Conservation (phyloP, 305 asterid species). For the Plantago coronopus region DNA sequence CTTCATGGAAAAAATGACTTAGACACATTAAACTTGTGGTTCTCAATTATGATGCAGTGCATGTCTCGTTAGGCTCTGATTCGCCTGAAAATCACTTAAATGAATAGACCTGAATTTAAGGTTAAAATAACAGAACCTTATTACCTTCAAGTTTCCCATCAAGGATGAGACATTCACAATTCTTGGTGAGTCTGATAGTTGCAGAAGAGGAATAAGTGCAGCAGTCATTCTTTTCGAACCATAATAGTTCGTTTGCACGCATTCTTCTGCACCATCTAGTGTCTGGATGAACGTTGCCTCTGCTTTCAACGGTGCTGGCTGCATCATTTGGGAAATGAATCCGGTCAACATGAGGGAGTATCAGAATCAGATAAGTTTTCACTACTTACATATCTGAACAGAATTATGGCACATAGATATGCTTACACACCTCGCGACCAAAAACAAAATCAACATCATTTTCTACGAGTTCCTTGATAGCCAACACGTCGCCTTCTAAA, state of each 20-base stretch:
- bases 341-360: neutral
- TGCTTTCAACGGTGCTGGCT: neutral
- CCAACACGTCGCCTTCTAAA: neutral
- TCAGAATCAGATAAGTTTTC: too few species aligned
- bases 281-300: neutral
- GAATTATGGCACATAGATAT: neutral
- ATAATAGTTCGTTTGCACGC: neutral
- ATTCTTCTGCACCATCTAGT: neutral
- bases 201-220: neutral
- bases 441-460: neutral
- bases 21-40: too few species aligned
- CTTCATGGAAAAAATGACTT: neutral
- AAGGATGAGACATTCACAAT: constrained; percentile 3
- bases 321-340: neutral
- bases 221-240: neutral
- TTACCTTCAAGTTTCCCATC: neutral
- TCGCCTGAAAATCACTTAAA: too few species aligned
- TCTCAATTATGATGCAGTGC: neutral
- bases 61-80: too few species aligned
- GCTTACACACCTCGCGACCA: neutral
- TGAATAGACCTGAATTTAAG: too few species aligned
- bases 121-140: too few species aligned
- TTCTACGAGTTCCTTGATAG: neutral
- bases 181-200: neutral
- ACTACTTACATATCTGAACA: too few species aligned